Evolutionary conservation across 345 rosid genomes (phyloP).

Genomic region (Stellera chamaejasme): DNA sequence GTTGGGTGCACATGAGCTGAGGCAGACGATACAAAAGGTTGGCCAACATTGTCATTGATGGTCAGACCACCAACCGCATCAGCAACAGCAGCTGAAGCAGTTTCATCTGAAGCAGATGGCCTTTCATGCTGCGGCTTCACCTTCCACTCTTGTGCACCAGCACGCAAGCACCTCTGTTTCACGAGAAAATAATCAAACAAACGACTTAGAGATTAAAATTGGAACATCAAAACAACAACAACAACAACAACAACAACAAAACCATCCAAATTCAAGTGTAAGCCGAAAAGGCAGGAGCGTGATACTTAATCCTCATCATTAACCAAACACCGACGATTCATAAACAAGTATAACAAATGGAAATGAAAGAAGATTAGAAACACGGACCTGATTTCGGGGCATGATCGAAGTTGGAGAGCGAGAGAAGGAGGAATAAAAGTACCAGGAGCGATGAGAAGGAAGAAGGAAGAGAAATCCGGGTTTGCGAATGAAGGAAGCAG

Average conservation of each 20-base stretch:
- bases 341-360: neutral
- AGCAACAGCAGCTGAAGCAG: conserved; percentile 15
- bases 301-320: neutral
- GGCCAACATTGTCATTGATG: conserved; percentile 32
- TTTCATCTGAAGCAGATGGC: conserved; percentile 20
- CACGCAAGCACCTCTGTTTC: conserved; percentile 29
- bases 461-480: conserved; percentile 21
- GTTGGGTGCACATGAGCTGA: conserved; percentile 10
- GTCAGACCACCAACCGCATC: conserved; percentile 42
- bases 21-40: conserved; percentile 16
- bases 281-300: neutral
- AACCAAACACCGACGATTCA: neutral
- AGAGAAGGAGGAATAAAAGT: conserved; percentile 18
- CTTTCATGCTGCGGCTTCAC: conserved; percentile 15
- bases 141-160: conserved; percentile 26
- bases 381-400: conserved; percentile 32
- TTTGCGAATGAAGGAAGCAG: conserved; percentile 8
- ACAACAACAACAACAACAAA: too few species aligned
- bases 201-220: too few species aligned
- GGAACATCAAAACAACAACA: neutral
- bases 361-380: neutral
- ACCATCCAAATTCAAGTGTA: neutral
- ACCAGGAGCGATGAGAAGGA: conserved; percentile 12
- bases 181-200: neutral
- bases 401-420: conserved; percentile 18